Percentiles rank a stretch among this genome's conserved stretches.
phyloP scores from a whole-genome alignment of 2,329 filamentous ascomycete genomes.

The Scopulariopsis brevicaulis region DNA sequence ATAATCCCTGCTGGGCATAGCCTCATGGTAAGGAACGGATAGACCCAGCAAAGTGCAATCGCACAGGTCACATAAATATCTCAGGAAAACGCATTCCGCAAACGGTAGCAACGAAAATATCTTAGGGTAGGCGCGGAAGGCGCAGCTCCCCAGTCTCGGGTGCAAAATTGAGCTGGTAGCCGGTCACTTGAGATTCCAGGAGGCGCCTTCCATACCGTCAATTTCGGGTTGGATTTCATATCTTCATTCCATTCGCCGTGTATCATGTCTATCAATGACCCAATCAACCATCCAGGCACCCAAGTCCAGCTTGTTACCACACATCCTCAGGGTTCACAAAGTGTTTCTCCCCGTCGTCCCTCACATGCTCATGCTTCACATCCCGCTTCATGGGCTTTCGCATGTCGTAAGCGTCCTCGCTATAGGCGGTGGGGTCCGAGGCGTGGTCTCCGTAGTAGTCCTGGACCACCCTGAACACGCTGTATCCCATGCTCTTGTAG shows the following conservation, averaged over 20 bases:
- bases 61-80: no score
- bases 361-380: constrained; percentile 60
- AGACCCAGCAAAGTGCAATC: no score
- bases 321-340: constrained; percentile 76
- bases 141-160: no score
- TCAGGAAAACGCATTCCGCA: no score
- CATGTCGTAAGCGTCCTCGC: constrained; percentile 95
- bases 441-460: constrained; percentile 89
- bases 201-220: background rate
- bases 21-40: no score
- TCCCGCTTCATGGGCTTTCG: constrained; percentile 82
- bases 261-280: background rate
- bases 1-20: background rate
- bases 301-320: constrained; percentile 41
- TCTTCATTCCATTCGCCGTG: background rate
- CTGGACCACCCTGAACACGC: constrained; percentile 76
- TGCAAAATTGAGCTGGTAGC: no score
- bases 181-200: no score
- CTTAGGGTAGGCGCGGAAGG: no score
- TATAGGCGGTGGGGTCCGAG: constrained; percentile 45
- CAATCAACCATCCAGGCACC: background rate
- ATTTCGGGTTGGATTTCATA: background rate
- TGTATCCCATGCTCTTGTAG: constrained; percentile 88
- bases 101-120: no score
- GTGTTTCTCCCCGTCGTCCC: constrained; percentile 69